phyloP scores from a whole-genome alignment of 2,329 filamentous ascomycete genomes.

The Rhinocladiella similis region DNA sequence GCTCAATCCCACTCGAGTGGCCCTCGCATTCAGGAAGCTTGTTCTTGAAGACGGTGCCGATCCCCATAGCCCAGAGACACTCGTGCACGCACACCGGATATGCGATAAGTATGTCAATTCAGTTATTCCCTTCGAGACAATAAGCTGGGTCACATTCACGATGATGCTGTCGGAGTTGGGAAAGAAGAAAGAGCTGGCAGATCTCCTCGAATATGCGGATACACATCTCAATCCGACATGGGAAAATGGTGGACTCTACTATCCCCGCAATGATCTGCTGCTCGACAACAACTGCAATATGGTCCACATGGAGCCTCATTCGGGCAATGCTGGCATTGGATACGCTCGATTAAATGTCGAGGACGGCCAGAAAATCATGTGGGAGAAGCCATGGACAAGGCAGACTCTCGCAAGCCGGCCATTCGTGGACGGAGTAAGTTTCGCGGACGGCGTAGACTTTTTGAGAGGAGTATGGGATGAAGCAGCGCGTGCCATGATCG shows the following conservation, averaged over 20 bases:
- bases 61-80: not conserved
- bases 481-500: constrained; percentile 5
- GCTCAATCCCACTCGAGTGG: constrained; percentile 24
- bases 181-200: constrained; percentile 11
- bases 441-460: constrained; percentile 14
- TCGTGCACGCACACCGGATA: not conserved
- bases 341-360: constrained; percentile 19
- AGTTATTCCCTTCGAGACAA: constrained; percentile 23
- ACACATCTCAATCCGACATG: constrained; percentile 15
- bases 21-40: constrained; percentile 17
- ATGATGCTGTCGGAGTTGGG: constrained; percentile 36
- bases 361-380: constrained; percentile 22
- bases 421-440: constrained; percentile 15
- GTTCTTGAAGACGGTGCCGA: not conserved
- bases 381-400: constrained; percentile 17
- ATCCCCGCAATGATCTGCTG: constrained; percentile 17
- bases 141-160: constrained; percentile 33
- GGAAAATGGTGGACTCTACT: constrained; percentile 23
- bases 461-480: constrained; percentile 19
- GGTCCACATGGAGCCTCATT: constrained; percentile 16
- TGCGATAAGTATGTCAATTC: not conserved
- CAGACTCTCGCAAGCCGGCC: constrained; percentile 4
- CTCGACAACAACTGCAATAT: constrained; percentile 12
- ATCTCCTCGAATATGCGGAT: constrained; percentile 18
- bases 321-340: constrained; percentile 19